Conservation (phyloP, 2,329 filamentous ascomycete genomes). For the Cladorrhinum sp. region DNA sequence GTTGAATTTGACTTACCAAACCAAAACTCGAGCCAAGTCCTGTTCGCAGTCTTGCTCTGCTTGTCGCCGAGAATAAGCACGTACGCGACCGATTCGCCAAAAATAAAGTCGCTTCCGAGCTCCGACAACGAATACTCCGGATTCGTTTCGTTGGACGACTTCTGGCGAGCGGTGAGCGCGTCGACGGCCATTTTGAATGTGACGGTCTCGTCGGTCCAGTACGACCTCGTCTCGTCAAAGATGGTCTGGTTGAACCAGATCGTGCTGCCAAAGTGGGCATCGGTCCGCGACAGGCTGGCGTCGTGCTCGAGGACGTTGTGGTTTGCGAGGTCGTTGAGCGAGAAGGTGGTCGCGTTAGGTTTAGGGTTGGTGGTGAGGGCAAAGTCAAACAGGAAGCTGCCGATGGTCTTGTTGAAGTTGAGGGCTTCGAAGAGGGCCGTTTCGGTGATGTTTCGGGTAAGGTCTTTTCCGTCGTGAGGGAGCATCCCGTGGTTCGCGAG, state of each 20-base stretch:
- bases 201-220: conserved; percentile 44
- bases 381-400: conserved; percentile 40
- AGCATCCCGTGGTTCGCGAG: conserved; percentile 51
- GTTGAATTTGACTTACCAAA: conserved; percentile 40
- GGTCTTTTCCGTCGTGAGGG: conserved; percentile 43
- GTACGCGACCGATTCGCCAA: conserved; percentile 49
- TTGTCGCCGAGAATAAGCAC: conserved; percentile 50
- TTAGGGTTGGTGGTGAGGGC: conserved; percentile 43
- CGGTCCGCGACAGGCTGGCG: conserved; percentile 20
- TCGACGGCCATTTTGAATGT: conserved; percentile 43
- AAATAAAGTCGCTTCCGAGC: conserved; percentile 42
- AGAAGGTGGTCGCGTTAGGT: conserved; percentile 44
- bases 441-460: conserved; percentile 39
- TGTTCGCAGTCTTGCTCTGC: conserved; percentile 37
- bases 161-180: conserved; percentile 43
- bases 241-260: conserved; percentile 51
- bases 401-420: conserved; percentile 42
- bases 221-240: conserved; percentile 44
- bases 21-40: conserved; percentile 42
- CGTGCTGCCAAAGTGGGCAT: conserved; percentile 44
- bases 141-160: conserved; percentile 45
- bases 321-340: conserved; percentile 40
- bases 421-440: conserved; percentile 39
- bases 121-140: conserved; percentile 47
- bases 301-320: conserved; percentile 50